Percentiles rank a stretch among this genome's conserved stretches.
These are phyloP conservation scores for Arthromyces matolae DNA, from an alignment of 768 basidiomycete genomes.

Conservation along the genomic window DNA sequence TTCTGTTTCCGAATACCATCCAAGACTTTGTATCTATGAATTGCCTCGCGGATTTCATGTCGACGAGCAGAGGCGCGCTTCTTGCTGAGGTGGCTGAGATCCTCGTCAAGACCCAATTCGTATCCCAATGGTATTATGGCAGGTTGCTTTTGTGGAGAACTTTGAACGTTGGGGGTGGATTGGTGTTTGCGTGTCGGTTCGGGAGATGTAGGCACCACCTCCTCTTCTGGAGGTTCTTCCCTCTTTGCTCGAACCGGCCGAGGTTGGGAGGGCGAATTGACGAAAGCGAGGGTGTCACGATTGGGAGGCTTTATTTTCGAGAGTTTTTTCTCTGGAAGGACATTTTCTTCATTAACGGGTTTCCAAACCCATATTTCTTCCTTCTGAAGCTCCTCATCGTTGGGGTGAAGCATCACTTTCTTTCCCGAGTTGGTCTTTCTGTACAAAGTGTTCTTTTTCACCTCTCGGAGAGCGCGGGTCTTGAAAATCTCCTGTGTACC, in stretches of 20 bases:
- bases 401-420: constrained; percentile 17
- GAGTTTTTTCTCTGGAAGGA: no score
- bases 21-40: constrained; percentile 32
- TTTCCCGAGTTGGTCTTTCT: constrained; percentile 17
- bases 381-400: constrained; percentile 8
- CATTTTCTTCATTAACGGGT: constrained; percentile 6
- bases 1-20: constrained; percentile 19
- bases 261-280: no score
- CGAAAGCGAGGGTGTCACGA: no score
- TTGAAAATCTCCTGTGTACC: constrained; percentile 41
- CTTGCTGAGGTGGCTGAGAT: constrained; percentile 56
- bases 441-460: constrained; percentile 16
- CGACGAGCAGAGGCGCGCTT: constrained; percentile 45
- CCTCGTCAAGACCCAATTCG: constrained; percentile 46
- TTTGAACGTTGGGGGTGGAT: background rate
- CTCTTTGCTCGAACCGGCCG: no score
- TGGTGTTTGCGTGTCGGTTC: no score
- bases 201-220: no score
- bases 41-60: constrained; percentile 41
- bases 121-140: constrained; percentile 22
- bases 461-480: constrained; percentile 29
- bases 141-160: background rate
- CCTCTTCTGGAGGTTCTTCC: no score
- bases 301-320: no score
- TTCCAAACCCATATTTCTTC: constrained; percentile 48